Conservation (phyloP, 495 filamentous ascomycete species). For the Jackrogersella multiformis region DNA sequence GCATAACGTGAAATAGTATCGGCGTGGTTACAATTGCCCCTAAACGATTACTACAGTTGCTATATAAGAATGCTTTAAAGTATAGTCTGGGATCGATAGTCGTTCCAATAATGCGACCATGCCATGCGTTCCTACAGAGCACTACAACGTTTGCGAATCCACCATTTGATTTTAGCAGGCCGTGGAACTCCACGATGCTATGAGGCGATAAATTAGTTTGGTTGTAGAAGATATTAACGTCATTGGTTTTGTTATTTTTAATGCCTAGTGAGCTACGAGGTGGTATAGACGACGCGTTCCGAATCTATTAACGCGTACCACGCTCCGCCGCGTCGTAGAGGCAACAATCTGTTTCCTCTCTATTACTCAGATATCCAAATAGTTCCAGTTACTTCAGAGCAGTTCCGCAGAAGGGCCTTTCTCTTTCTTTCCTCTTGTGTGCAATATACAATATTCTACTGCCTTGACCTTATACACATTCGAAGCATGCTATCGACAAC, state of each 20-base stretch:
- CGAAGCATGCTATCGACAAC: not conserved
- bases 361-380: not conserved
- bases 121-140: not conserved
- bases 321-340: not conserved
- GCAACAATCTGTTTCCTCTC: not conserved
- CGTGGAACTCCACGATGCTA: not conserved
- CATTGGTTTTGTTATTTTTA: not conserved
- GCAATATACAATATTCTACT: not conserved
- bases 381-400: not conserved
- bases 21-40: not conserved
- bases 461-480: not conserved
- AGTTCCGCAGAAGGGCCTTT: not conserved
- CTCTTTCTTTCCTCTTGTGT: too few species aligned
- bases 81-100: not conserved
- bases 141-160: not conserved
- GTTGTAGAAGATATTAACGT: not conserved
- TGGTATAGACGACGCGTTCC: too few species aligned
- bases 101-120: constrained; percentile 11
- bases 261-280: too few species aligned
- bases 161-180: not conserved
- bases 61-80: not conserved
- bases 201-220: not conserved
- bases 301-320: too few species aligned
- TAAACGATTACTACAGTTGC: constrained; percentile 2
- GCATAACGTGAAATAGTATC: too few species aligned